These are phyloP conservation scores for Hymenoscyphus infarciens DNA, from an alignment of 2,329 filamentous ascomycete species.

Conservation along the genomic window DNA sequence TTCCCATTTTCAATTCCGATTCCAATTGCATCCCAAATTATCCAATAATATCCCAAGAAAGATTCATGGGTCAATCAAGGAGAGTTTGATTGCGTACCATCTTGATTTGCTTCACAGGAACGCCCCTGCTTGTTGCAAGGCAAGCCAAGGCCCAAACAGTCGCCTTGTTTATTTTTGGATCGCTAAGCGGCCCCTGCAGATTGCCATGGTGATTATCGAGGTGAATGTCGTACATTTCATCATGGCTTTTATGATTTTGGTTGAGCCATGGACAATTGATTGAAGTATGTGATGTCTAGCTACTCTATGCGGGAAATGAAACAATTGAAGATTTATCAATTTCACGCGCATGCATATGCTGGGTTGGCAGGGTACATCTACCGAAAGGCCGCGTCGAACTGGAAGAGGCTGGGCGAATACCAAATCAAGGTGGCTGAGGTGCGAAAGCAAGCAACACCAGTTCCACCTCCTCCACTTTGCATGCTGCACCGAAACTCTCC, in stretches of 20 bases:
- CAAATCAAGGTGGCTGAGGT: conserved; percentile 4
- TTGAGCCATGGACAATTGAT: not conserved
- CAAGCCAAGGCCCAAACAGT: not conserved
- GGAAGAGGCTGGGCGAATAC: conserved; percentile 2
- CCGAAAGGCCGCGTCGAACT: not conserved
- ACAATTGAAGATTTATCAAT: not conserved
- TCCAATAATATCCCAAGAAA: not conserved
- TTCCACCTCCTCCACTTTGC: not conserved
- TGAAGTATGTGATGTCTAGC: not conserved
- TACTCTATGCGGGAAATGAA: not conserved
- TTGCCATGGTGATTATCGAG: conserved; percentile 1
- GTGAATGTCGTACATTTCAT: not conserved
- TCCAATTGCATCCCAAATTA: too few relatives aligned
- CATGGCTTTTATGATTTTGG: not conserved
- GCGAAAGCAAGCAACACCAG: not conserved
- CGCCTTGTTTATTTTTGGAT: not conserved
- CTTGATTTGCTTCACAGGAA: not conserved
- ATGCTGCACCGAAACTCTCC: conserved; percentile 3
- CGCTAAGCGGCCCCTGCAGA: not conserved
- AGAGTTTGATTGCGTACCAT: not conserved
- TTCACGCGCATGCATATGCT: not conserved
- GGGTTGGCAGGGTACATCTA: not conserved
- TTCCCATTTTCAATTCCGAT: too few relatives aligned
- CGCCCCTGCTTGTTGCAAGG: not conserved
- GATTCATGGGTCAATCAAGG: not conserved